Evolutionary conservation across 768 basidiomycete species (phyloP), one percentile per base, ranked within the genome.

Genomic region (Sistotremastrum niveocremeum): DNA sequence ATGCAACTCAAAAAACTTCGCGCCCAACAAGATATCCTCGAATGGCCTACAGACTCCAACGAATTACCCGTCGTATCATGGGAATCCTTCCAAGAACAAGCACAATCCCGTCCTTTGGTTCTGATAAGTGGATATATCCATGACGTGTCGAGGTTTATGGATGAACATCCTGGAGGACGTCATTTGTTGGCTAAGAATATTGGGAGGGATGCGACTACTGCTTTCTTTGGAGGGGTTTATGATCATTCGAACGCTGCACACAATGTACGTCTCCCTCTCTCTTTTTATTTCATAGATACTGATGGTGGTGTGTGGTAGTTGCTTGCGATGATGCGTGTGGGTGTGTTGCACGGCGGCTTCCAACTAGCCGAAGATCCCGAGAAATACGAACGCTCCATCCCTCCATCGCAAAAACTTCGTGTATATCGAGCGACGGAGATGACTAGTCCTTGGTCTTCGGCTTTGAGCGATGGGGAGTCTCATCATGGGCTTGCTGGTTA

Each of bases 81-180:
- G 88, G 86, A 90, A 37, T 79, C 77, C 57, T 94, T 81, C 75
- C 81, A 83, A 58, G 74, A 82, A 51, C 90, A 94, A 61, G 63
- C 82, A 7, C 64, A 74, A 56, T 81, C 77, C 52, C 79, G 91
- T 8, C 85, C 89, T 9, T 66, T 94, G 31, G 76, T 94, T 47
- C 79, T 88, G 52, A 69, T 97, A 48, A 82, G 88, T 34, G 91
- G 91, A 10, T 91, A 89, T 70, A 93, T 97, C 45, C 91, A 94
- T 58, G 91, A 94, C 48, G 81, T 88, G 39, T 71, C 80, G 0
- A 64, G 71, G 11, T 95, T 94, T 67, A 73, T 84, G 47, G 84
- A 90, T 38, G 87, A 94, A 51, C 90, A 95, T 59, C 91, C 91
- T 3, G 90, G 91, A 53, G 91, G 91, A 9, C 77, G 81, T 3